phyloP scores from a whole-genome alignment of 495 filamentous ascomycete species.

The Immersiella caudata region DNA sequence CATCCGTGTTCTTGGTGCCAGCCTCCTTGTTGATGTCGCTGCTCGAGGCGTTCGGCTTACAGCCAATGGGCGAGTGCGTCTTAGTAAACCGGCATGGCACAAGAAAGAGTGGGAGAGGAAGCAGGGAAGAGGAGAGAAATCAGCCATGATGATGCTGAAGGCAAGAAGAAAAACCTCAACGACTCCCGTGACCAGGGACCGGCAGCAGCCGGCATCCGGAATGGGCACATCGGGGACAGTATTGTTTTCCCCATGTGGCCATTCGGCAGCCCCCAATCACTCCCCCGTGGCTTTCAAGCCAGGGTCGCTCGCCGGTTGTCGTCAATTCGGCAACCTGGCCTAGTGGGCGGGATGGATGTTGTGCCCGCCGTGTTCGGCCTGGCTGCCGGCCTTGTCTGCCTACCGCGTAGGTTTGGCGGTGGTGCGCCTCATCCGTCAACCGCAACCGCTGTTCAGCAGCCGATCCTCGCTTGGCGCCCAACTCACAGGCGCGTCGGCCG shows the following conservation, averaged over 20 bases:
- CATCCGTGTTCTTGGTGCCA: not conserved
- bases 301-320: conserved; percentile 12
- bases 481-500: conserved; percentile 1
- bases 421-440: conserved; percentile 24
- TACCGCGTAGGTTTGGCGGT: not conserved
- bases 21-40: not conserved
- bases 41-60: conserved; percentile 7
- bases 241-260: conserved; percentile 26
- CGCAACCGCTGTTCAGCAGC: conserved; percentile 21
- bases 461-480: conserved; percentile 21
- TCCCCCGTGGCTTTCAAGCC: not conserved
- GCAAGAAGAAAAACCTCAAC: conserved; percentile 17
- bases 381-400: not conserved
- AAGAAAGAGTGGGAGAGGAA: conserved; percentile 1
- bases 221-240: conserved; percentile 13
- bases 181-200: conserved; percentile 14
- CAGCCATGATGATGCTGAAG: not conserved
- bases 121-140: conserved; percentile 9
- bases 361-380: conserved; percentile 11
- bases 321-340: not conserved
- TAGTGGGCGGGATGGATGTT: conserved; percentile 12
- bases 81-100: conserved; percentile 1
- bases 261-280: conserved; percentile 22
- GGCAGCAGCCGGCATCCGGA: conserved; percentile 7
- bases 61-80: conserved; percentile 13